phyloP scores from a whole-genome alignment of 495 filamentous ascomycete species.

The Apodospora peruviana region DNA sequence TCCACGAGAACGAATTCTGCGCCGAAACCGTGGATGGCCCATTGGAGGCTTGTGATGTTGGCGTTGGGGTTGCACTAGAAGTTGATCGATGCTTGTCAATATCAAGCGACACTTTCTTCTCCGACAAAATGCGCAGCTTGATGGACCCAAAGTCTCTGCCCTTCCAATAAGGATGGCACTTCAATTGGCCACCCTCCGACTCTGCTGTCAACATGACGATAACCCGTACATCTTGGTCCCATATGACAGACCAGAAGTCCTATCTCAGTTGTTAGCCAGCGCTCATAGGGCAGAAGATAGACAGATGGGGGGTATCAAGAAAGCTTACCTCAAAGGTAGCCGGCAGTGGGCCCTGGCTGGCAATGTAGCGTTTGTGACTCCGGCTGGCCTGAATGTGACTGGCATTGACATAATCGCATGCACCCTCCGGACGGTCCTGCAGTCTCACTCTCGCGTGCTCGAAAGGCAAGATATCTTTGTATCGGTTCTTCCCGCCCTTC shows the following conservation, averaged over 20 bases:
- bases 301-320: neutral
- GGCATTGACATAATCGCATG: conserved; percentile 94
- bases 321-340: conserved; percentile 80
- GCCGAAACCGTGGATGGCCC: neutral
- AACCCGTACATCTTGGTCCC: conserved; percentile 92
- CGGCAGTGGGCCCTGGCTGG: conserved; percentile 88
- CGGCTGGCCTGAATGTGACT: conserved; percentile 73
- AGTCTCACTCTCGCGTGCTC: conserved; percentile 88
- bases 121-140: conserved; percentile 68
- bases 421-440: conserved; percentile 59
- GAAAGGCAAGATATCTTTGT: conserved; percentile 96
- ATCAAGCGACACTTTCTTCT: conserved; percentile 73
- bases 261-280: conserved; percentile 44
- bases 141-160: conserved; percentile 75
- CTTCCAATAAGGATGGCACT: conserved; percentile 91
- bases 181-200: conserved; percentile 86
- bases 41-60: conserved; percentile 14
- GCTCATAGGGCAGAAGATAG: neutral
- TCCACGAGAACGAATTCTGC: conserved; percentile 2
- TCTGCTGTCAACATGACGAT: conserved; percentile 98
- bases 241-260: conserved; percentile 98
- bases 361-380: conserved; percentile 88
- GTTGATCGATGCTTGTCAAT: conserved; percentile 43
- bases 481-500: conserved; percentile 89
- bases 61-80: conserved; percentile 17